Conservation (phyloP, 2,329 filamentous ascomycete species). For the Pseudogymnoascus sp. region DNA sequence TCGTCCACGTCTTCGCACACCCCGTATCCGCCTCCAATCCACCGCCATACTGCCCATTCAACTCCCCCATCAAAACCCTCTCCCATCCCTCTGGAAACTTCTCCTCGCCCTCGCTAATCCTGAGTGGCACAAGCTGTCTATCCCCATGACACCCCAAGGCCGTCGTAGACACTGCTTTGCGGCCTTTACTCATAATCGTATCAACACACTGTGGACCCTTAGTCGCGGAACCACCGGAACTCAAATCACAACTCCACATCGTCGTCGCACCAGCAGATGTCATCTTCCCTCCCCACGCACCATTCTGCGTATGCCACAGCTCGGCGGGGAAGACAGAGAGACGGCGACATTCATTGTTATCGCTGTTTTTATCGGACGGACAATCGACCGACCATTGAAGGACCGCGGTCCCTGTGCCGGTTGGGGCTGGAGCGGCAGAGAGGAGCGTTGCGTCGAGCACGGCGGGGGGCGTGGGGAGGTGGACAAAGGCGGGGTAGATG, state of each 20-base stretch:
- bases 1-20: background rate
- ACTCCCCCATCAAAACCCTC: background rate
- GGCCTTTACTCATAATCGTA: background rate
- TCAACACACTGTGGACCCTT: background rate
- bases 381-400: background rate
- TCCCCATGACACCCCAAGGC: background rate
- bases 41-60: background rate
- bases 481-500: conserved; percentile 33
- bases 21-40: background rate
- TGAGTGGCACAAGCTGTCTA: background rate
- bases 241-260: background rate
- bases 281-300: background rate
- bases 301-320: background rate
- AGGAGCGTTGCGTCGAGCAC: background rate
- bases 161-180: background rate
- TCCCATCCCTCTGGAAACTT: background rate
- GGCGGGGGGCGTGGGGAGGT: conserved; percentile 20
- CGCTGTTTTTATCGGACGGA: background rate
- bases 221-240: background rate
- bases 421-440: background rate
- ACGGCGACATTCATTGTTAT: background rate
- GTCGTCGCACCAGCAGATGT: background rate
- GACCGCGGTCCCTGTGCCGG: background rate
- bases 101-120: background rate
- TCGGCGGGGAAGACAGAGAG: background rate